These are phyloP conservation scores for Pelargonium citronellum DNA, from an alignment of 441 rosid species.

Conservation along the genomic window DNA sequence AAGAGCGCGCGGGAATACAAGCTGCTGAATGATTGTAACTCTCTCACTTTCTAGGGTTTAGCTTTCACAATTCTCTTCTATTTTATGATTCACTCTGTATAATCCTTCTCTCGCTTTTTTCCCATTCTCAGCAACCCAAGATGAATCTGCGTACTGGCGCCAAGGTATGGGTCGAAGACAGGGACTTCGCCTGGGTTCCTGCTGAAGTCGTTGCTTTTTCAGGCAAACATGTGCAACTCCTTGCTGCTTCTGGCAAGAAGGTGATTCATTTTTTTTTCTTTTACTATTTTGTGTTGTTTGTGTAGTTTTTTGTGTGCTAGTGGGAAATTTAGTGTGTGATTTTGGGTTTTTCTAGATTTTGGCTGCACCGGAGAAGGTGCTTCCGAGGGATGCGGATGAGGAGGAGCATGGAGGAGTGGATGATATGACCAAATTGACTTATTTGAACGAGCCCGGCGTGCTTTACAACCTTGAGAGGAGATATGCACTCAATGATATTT, in stretches of 20 bases:
- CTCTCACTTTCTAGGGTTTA: too few relatives aligned
- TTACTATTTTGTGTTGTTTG: background rate
- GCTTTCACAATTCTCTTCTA: too few relatives aligned
- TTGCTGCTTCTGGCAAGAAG: constrained; percentile 53
- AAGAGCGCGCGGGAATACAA: too few relatives aligned
- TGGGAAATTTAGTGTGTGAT: background rate
- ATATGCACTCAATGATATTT: constrained; percentile 70
- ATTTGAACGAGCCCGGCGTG: constrained; percentile 92
- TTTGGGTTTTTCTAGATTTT: background rate
- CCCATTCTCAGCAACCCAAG: constrained; percentile 30
- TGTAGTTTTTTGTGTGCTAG: too few relatives aligned
- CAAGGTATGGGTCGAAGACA: constrained; percentile 84
- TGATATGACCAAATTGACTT: constrained; percentile 91
- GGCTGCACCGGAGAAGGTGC: background rate
- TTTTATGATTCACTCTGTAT: too few relatives aligned
- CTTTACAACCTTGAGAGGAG: constrained; percentile 60
- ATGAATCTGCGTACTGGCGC: constrained; percentile 64
- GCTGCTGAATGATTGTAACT: too few relatives aligned
- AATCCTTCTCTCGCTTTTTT: background rate
- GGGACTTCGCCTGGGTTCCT: constrained; percentile 70
- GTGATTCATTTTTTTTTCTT: constrained; percentile 25
- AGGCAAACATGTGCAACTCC: constrained; percentile 50
- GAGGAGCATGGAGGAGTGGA: constrained; percentile 50
- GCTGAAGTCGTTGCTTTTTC: constrained; percentile 51
- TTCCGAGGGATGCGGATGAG: constrained; percentile 4